Evolutionary conservation across 768 basidiomycete genomes (phyloP).

Genomic region (Nevesoporus exiguus): DNA sequence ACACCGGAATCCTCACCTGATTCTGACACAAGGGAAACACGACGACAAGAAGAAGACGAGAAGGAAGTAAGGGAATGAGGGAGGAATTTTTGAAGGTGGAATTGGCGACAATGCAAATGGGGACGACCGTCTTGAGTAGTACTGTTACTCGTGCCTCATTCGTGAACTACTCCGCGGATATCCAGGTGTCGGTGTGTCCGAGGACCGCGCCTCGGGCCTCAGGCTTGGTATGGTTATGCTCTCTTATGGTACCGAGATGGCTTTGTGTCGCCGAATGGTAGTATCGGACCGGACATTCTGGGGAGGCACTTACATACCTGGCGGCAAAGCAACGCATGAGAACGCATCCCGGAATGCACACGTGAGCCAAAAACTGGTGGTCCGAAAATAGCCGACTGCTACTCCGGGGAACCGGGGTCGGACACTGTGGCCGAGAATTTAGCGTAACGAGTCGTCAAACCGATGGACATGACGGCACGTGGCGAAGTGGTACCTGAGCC

Average conservation of each 20-base stretch:
- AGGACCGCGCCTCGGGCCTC: neutral
- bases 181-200: neutral
- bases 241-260: no score
- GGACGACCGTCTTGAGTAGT: neutral
- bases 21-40: neutral
- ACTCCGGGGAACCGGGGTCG: no score
- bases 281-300: no score
- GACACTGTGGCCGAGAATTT: neutral
- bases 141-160: neutral
- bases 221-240: no score
- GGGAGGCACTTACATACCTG: no score
- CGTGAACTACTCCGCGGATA: neutral
- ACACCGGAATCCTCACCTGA: neutral
- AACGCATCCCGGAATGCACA: no score
- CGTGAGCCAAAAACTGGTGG: no score
- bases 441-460: neutral
- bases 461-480: neutral
- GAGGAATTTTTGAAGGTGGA: neutral
- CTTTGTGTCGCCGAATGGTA: no score
- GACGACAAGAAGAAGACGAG: neutral
- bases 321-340: no score
- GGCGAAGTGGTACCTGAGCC: neutral
- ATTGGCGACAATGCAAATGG: no score
- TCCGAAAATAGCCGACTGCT: no score
- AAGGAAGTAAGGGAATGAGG: slow-evolving; percentile 1